A percentile compares a stretch with the other conserved stretches of the same genome.
phyloP scores from a whole-genome alignment of 2,329 filamentous ascomycete genomes.

The Pestalotiopsis sp. region DNA sequence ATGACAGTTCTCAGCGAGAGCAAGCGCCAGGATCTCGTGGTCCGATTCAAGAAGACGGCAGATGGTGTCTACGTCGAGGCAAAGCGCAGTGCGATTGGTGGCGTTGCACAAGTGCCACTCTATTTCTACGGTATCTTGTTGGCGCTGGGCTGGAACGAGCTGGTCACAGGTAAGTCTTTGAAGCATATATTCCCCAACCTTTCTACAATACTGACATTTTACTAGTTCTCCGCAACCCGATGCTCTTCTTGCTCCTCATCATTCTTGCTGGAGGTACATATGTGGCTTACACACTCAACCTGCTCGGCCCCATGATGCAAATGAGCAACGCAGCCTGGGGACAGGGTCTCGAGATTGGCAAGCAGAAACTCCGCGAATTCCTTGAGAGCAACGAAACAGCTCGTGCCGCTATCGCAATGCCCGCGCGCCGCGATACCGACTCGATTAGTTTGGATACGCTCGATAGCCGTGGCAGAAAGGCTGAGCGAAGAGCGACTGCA shows the following conservation, averaged over 20 bases:
- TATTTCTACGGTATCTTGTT: conserved; percentile 93
- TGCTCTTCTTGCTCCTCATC: conserved; percentile 89
- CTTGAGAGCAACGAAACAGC: conserved; percentile 86
- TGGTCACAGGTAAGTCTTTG: conserved; percentile 75
- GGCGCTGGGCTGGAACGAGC: conserved; percentile 98
- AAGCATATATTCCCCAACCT: not conserved
- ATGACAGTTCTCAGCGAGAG: conserved; percentile 91
- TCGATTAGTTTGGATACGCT: conserved; percentile 61
- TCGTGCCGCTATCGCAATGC: conserved; percentile 80
- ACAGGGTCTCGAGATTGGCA: conserved; percentile 89
- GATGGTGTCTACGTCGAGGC: conserved; percentile 98
- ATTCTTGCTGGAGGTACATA: conserved; percentile 78
- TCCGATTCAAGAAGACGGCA: conserved; percentile 97
- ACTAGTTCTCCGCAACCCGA: conserved; percentile 86
- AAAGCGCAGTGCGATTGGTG: conserved; percentile 94
- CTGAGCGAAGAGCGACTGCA: conserved; percentile 28
- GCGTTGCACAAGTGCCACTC: conserved; percentile 88
- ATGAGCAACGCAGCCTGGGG: conserved; percentile 88
- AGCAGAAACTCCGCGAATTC: conserved; percentile 88
- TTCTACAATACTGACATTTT: conserved; percentile 15
- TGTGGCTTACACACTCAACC: conserved; percentile 88
- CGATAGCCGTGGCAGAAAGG: conserved; percentile 61
- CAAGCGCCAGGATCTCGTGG: conserved; percentile 88
- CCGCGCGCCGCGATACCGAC: conserved; percentile 46
- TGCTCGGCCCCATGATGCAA: conserved; percentile 93